Conservation (phyloP, 1,284 basidiomycete species). For the Neotropicomus parvogracilis region DNA sequence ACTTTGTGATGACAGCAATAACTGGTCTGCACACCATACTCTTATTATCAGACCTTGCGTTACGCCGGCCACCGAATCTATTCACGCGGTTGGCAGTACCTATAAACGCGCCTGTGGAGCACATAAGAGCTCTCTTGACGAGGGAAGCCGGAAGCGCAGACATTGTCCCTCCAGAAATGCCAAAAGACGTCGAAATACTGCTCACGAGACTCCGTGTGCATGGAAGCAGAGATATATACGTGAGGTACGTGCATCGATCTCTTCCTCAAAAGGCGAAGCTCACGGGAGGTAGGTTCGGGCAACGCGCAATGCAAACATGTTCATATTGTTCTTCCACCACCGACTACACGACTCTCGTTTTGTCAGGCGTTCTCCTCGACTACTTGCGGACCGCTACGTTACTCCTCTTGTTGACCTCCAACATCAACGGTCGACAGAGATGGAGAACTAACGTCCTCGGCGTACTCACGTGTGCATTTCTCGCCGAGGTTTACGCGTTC, state of each 20-base stretch:
- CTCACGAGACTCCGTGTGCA: slow-evolving; percentile 54
- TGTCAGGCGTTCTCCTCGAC: slow-evolving; percentile 51
- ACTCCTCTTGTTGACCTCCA: slow-evolving; percentile 49
- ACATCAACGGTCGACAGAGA: slow-evolving; percentile 40
- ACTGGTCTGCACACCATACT: slow-evolving; percentile 56
- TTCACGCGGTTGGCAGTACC: slow-evolving; percentile 55
- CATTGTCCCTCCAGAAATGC: slow-evolving; percentile 33
- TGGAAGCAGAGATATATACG: slow-evolving; percentile 56
- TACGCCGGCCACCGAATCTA: slow-evolving; percentile 56
- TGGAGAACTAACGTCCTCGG: slow-evolving; percentile 50
- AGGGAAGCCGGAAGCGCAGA: slow-evolving; percentile 21
- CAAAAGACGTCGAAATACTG: slow-evolving; percentile 48
- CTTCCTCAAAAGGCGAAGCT: not conserved
- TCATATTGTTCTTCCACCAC: slow-evolving; percentile 54
- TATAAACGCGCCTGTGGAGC: slow-evolving; percentile 50
- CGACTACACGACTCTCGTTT: slow-evolving; percentile 57
- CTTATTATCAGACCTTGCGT: slow-evolving; percentile 46
- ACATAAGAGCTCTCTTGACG: slow-evolving; percentile 46
- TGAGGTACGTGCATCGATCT: slow-evolving; percentile 42
- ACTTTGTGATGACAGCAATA: slow-evolving; percentile 22
- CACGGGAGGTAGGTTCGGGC: slow-evolving; percentile 53
- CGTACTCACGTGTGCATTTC: slow-evolving; percentile 44
- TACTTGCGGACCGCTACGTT: slow-evolving; percentile 56
- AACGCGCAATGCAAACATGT: slow-evolving; percentile 57
- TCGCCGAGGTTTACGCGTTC: slow-evolving; percentile 54